Percentiles rank a stretch among this genome's conserved stretches.
phyloP scores from a whole-genome alignment of 1,139 yeast species.

The Sugiyamaella xylanicola region DNA sequence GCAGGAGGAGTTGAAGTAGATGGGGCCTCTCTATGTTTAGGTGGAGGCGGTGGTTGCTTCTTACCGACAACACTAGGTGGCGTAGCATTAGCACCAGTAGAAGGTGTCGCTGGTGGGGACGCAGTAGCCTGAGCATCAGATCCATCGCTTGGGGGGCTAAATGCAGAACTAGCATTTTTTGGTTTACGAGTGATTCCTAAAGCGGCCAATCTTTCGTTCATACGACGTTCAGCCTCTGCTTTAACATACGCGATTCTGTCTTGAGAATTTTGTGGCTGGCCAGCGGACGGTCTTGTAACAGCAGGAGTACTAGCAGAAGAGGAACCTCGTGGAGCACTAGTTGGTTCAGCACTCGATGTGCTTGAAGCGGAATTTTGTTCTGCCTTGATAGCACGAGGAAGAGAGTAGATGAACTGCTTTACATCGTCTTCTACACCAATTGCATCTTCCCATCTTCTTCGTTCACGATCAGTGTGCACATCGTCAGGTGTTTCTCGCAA shows the following conservation, averaged over 20 bases:
- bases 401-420: slow-evolving; percentile 59
- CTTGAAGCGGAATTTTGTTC: slow-evolving; percentile 4
- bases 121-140: slow-evolving; percentile 17
- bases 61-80: slow-evolving; percentile 25
- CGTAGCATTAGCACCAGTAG: slow-evolving; percentile 27
- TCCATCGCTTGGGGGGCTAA: slow-evolving; percentile 31
- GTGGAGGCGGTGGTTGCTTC: slow-evolving; percentile 24
- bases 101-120: slow-evolving; percentile 23
- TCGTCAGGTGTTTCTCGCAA: slow-evolving; percentile 42
- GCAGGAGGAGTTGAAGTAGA: slow-evolving; percentile 22
- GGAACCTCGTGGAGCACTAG: neutral
- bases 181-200: slow-evolving; percentile 64
- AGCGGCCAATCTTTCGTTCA: slow-evolving; percentile 86
- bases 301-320: slow-evolving; percentile 13
- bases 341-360: slow-evolving; percentile 17
- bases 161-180: slow-evolving; percentile 29
- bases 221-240: slow-evolving; percentile 87
- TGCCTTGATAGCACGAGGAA: slow-evolving; percentile 42
- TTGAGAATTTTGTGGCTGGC: slow-evolving; percentile 16
- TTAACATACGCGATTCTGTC: slow-evolving; percentile 78
- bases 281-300: slow-evolving; percentile 26
- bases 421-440: slow-evolving; percentile 74
- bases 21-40: slow-evolving; percentile 16
- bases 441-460: slow-evolving; percentile 83
- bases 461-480: slow-evolving; percentile 53